A percentile compares a stretch with the other conserved stretches of the same genome.
phyloP scores from a whole-genome alignment of 2,329 filamentous ascomycete species.

The Hymenoscyphus repandus region DNA sequence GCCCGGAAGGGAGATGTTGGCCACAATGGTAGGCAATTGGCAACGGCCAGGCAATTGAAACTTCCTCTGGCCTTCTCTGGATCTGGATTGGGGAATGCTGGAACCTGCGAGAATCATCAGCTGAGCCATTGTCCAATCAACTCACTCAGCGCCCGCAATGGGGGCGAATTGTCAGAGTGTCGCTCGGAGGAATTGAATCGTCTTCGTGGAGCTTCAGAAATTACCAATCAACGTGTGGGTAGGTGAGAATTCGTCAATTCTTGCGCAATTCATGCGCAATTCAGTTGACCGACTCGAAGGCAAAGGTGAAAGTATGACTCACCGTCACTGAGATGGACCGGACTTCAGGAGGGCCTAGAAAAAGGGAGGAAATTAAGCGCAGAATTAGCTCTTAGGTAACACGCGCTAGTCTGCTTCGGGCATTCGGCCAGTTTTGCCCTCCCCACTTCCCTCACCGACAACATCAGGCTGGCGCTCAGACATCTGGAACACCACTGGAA shows the following conservation, averaged over 20 bases:
- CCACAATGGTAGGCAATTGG: no score
- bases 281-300: slow-evolving; percentile 4
- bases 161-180: neutral
- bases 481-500: no score
- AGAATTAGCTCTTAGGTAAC: neutral
- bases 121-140: slow-evolving; percentile 8
- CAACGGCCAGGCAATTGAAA: no score
- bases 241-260: slow-evolving; percentile 8
- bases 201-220: neutral
- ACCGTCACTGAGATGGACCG: neutral
- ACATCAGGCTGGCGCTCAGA: no score
- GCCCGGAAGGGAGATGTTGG: no score
- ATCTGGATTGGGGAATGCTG: neutral
- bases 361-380: neutral
- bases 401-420: no score
- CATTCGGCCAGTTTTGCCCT: no score
- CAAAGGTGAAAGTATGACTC: slow-evolving; percentile 3
- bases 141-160: neutral
- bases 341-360: neutral
- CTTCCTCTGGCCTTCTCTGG: neutral
- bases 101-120: slow-evolving; percentile 1
- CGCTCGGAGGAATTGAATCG: neutral
- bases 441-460: no score
- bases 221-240: no score
- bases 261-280: slow-evolving; percentile 1